Evolutionary conservation across 139 green algal species (phyloP), one percentile per base, ranked within the genome.

Genomic region (Chlorella sp.): DNA sequence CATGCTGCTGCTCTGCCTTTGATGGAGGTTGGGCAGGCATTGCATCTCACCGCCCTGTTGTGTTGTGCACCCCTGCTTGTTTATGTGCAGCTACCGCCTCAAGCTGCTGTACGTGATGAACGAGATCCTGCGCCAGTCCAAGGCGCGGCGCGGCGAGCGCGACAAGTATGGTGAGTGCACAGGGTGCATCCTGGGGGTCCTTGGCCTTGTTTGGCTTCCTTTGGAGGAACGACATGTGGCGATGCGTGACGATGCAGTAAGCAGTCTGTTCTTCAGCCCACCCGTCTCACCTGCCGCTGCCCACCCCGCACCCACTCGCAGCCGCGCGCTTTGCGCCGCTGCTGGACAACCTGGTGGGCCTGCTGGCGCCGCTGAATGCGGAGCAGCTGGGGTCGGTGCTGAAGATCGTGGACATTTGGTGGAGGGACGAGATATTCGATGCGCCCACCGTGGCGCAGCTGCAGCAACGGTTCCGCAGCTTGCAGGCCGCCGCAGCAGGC

Each of bases 71-170:
- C 44, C 7, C 44, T 51, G 44, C 7, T 51, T 9, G 7, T 51
- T 51, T 51, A n/a, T n/a, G n/a, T n/a, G n/a, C 51, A 44, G n/a
- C 9, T 84, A 91, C 84, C 78, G 90, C 1, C 11, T 91, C 18
- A 92, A 92, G 36, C 72, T 91, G 12, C 71, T 93, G 56, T 93
- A 91, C 56, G 86, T 87, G 7, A 75, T 90, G 16, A 89, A 85
- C 20, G 85, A 86, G 17, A 87, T 93, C 41, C 74, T 85, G 56
- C 63, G 75, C 1, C 56, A 62, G 55, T 88, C 84, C 16, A 65
- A 76, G 25, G n/a, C 3, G 20, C 68, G 70, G 20, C 67, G 76
- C 11, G 73, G 39, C 16, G 55, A 55, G 2, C 41, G 47, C 3
- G 76, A 82, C 84, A 67, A 69, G 26, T 88, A 88, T 44, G 64